phyloP scores from a whole-genome alignment of 1,284 basidiomycete species.

The Wallemia hederae region DNA sequence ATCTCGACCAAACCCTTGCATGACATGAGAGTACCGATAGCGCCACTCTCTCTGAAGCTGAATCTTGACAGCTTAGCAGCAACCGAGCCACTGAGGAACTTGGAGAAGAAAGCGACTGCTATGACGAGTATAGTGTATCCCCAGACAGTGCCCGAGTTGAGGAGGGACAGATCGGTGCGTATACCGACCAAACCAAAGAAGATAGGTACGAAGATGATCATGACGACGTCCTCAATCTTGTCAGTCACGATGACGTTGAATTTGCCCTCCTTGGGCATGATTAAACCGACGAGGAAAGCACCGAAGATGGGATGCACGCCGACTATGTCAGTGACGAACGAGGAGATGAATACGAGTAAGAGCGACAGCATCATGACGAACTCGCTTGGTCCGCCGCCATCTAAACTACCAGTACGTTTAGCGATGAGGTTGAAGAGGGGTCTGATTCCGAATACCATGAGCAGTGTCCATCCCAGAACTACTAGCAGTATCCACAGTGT shows the following conservation, averaged over 20 bases:
- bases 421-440: conserved; percentile 10
- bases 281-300: conserved; percentile 18
- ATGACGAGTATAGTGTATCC: conserved; percentile 17
- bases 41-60: conserved; percentile 15
- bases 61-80: conserved; percentile 14
- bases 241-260: conserved; percentile 16
- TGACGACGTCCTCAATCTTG: conserved; percentile 14
- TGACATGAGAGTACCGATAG: conserved; percentile 18
- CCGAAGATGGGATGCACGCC: conserved; percentile 14
- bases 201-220: conserved; percentile 16
- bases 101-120: conserved; percentile 16
- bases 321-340: not conserved
- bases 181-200: conserved; percentile 14
- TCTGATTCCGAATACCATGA: conserved; percentile 9
- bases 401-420: conserved; percentile 8
- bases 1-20: conserved; percentile 16
- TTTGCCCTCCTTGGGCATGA: conserved; percentile 17
- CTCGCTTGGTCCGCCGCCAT: conserved; percentile 10
- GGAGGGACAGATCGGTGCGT: conserved; percentile 16
- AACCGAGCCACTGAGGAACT: conserved; percentile 11
- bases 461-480: not conserved
- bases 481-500: conserved; percentile 10
- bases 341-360: conserved; percentile 8
- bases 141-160: conserved; percentile 14
- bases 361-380: conserved; percentile 11